Conservation (phyloP, 805 yeast genomes). For the Middelhovenomyces tepae region DNA sequence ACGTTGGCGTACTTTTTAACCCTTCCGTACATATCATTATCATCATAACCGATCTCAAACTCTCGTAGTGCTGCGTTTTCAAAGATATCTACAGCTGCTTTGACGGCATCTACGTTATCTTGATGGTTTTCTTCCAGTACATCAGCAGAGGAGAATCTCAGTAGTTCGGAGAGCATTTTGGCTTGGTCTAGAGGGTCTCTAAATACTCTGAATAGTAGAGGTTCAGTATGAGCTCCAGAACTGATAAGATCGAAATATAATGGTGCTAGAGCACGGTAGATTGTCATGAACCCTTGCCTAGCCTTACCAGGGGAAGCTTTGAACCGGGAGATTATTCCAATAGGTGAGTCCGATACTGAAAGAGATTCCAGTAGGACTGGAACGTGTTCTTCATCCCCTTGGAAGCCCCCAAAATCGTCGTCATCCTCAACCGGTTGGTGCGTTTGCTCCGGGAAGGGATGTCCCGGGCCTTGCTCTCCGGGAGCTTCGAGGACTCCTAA, state of each 20-base stretch:
- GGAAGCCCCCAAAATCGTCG: no score
- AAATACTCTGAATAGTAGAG: slow-evolving; percentile 39
- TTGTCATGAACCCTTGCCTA: slow-evolving; percentile 9
- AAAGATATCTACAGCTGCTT: slow-evolving; percentile 55
- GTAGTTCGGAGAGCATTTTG: slow-evolving; percentile 33
- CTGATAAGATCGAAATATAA: slow-evolving; percentile 40
- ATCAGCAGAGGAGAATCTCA: slow-evolving; percentile 31
- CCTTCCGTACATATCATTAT: slow-evolving; percentile 34
- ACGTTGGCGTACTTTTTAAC: slow-evolving; percentile 28
- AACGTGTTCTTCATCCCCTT: no score
- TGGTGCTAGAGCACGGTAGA: slow-evolving; percentile 33
- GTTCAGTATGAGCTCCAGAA: slow-evolving; percentile 31
- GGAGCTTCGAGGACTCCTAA: no score
- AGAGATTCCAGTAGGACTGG: no score
- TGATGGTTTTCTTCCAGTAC: slow-evolving; percentile 27
- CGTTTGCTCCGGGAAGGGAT: no score
- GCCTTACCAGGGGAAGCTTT: slow-evolving; percentile 14
- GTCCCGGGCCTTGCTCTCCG: no score
- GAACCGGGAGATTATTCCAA: no score
- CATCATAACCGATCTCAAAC: slow-evolving; percentile 48
- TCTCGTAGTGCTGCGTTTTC: slow-evolving; percentile 64
- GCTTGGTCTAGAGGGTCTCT: slow-evolving; percentile 47
- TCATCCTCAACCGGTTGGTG: no score
- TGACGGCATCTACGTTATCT: slow-evolving; percentile 33
- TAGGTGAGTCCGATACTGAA: no score